A percentile compares a stretch with the other conserved stretches of the same genome.
phyloP scores from a whole-genome alignment of 768 basidiomycete genomes.

The Vararia minispora region DNA sequence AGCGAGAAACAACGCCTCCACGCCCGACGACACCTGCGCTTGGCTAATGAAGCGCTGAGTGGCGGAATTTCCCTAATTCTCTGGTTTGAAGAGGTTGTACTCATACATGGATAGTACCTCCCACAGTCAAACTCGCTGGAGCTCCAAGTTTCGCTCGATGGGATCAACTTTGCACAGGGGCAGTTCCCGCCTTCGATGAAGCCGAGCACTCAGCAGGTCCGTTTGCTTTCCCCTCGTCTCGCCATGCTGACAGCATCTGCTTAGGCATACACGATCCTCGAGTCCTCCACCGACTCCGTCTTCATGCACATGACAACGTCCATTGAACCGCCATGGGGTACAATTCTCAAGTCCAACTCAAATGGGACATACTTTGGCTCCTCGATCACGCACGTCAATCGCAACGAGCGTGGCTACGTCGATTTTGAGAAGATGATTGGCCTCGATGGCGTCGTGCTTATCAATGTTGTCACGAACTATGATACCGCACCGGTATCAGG shows the following conservation, averaged over 20 bases:
- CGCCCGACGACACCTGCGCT: too few species aligned
- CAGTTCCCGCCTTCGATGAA: conserved; percentile 86
- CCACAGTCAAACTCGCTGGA: conserved; percentile 50
- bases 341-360: conserved; percentile 90
- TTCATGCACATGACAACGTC: conserved; percentile 97
- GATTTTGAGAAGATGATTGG: conserved; percentile 99
- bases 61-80: too few species aligned
- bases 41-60: too few species aligned
- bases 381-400: conserved; percentile 80
- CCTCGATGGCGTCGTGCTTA: conserved; percentile 88
- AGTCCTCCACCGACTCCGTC: conserved; percentile 86
- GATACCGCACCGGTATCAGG: conserved; percentile 60
- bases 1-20: too few species aligned
- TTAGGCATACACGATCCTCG: conserved; percentile 87
- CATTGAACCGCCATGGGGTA: conserved; percentile 74
- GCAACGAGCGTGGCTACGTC: conserved; percentile 79
- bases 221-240: neutral
- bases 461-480: conserved; percentile 84
- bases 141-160: conserved; percentile 89
- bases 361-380: conserved; percentile 96
- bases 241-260: neutral
- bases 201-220: conserved; percentile 71
- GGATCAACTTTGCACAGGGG: conserved; percentile 72
- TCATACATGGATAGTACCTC: conserved; percentile 30
- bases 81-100: neutral